Percentiles rank a stretch among this genome's conserved stretches.
phyloP scores from a whole-genome alignment of 306 rosid genomes.

The Rubus parviflorus region DNA sequence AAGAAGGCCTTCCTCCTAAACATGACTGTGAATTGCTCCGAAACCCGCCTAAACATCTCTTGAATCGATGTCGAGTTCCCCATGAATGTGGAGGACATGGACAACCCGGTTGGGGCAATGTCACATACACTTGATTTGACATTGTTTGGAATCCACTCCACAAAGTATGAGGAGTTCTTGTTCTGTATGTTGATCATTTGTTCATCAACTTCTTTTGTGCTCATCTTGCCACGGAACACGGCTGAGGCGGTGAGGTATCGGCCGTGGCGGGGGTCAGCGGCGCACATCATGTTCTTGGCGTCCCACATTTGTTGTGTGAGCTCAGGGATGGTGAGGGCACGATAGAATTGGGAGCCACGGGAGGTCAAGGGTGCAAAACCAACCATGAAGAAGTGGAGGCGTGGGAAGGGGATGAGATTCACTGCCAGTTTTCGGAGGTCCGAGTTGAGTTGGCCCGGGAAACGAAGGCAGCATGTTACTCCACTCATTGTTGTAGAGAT shows the following conservation, averaged over 20 bases:
- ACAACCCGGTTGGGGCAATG: constrained; percentile 71
- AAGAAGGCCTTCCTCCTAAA: constrained; percentile 87
- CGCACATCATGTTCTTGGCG: constrained; percentile 84
- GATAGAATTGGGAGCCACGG: constrained; percentile 66
- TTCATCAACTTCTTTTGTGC: constrained; percentile 86
- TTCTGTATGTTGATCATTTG: constrained; percentile 85
- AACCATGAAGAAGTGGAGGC: constrained; percentile 85
- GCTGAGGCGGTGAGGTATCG: constrained; percentile 85
- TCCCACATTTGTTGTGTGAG: constrained; percentile 97
- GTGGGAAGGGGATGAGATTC: constrained; percentile 79
- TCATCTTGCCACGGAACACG: constrained; percentile 87
- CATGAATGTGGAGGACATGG: constrained; percentile 86
- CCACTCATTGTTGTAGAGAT: constrained; percentile 96
- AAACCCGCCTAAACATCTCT: constrained; percentile 85
- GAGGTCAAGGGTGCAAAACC: constrained; percentile 89
- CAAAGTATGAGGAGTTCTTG: constrained; percentile 85
- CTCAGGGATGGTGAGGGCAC: constrained; percentile 82
- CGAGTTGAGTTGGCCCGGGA: constrained; percentile 89
- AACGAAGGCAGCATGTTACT: constrained; percentile 87
- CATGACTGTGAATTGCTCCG: constrained; percentile 89
- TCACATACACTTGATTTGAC: constrained; percentile 91
- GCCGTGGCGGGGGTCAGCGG: constrained; percentile 87
- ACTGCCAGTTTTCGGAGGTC: constrained; percentile 82
- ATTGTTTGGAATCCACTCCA: constrained; percentile 89
- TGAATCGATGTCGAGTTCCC: constrained; percentile 88